Conservation (phyloP, 1,139 yeast species). For the Debaryomyces psychrophilus region DNA sequence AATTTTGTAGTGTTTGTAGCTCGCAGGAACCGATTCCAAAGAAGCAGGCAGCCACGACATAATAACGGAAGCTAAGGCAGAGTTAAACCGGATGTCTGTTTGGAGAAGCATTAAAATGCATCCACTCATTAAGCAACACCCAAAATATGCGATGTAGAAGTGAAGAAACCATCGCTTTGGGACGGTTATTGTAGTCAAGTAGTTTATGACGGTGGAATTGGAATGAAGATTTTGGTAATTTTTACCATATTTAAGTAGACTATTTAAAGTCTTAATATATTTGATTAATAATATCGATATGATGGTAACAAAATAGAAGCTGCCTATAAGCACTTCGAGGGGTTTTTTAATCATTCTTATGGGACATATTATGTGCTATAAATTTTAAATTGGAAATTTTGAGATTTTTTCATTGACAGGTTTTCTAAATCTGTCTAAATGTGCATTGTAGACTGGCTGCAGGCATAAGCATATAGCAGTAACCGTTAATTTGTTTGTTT, state of each 20-base stretch:
- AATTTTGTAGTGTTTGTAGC: constrained; percentile 17
- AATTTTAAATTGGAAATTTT: background rate
- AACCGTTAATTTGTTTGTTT: background rate
- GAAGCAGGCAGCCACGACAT: constrained; percentile 14
- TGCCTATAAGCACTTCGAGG: background rate
- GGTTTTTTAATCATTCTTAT: background rate
- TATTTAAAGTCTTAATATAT: constrained; percentile 18
- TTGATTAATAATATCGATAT: constrained; percentile 18
- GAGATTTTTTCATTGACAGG: background rate
- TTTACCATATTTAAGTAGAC: constrained; percentile 25
- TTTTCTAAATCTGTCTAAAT: background rate
- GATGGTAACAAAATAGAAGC: constrained; percentile 10
- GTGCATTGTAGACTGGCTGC: background rate
- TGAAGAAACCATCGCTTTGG: constrained; percentile 54
- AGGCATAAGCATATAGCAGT: background rate
- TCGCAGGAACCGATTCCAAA: constrained; percentile 10
- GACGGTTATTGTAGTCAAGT: constrained; percentile 32
- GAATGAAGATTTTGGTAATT: constrained; percentile 11
- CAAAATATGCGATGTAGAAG: constrained; percentile 43
- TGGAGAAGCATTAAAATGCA: background rate
- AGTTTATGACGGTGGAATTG: constrained; percentile 7
- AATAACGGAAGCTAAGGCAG: constrained; percentile 11
- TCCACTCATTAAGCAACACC: constrained; percentile 4
- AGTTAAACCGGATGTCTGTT: background rate
- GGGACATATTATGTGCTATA: background rate